Base-by-base conservation (phyloP, 257 asterid species). In the Anisodus tanguticus region DNA sequence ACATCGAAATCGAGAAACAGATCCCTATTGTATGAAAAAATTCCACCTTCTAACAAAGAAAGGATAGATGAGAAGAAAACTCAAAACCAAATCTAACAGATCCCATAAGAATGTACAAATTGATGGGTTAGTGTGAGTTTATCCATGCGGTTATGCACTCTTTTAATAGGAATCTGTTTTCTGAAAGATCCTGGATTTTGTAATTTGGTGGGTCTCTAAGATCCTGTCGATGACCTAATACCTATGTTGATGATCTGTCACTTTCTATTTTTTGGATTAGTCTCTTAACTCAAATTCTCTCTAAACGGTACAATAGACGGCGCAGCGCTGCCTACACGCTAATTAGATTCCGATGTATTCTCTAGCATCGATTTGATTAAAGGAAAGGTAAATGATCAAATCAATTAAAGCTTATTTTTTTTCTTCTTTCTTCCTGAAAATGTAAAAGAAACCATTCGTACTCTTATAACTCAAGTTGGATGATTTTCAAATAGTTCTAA, bases 41-140 rank as follows among this genome's bases (percentile, higher is more conserved):
- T 3, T 70, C 35, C 11, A 70, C 1, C 22, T 6, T 51, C 62
- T 49, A 12, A 74, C 60, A 26, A 47, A 22, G n/a, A 47, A 72
- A 47, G 62, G 62, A 74, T 17, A 51, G 45, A 74, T 6, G 12
- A 74, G 19, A 22, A 74, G 37, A 31, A 19, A 74, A n/a, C 39
- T n/a, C 55, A 43, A 71, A 71, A 71, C 58, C 58, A n/a, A 71
- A 71, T 45, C 49, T 74, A 74, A 22, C 59, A 22, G 41, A 74
- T 49, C 19, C 59, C 62, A 19, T 49, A 74, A 74, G 19, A 74
- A 74, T 12, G 39, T 49, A 6, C 9, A 68, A 13, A 4, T 68
- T 68, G 76, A 15, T 3, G 6, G 51, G 51, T 37, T 15, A 68
- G 76, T 39, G 6, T 68, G 76, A 37, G 76, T 1, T 68, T 15